Percentiles rank a stretch among this genome's conserved stretches.
Evolutionary conservation across 1,284 basidiomycete genomes (phyloP).

Genomic region (Nidula niveotomentosa): DNA sequence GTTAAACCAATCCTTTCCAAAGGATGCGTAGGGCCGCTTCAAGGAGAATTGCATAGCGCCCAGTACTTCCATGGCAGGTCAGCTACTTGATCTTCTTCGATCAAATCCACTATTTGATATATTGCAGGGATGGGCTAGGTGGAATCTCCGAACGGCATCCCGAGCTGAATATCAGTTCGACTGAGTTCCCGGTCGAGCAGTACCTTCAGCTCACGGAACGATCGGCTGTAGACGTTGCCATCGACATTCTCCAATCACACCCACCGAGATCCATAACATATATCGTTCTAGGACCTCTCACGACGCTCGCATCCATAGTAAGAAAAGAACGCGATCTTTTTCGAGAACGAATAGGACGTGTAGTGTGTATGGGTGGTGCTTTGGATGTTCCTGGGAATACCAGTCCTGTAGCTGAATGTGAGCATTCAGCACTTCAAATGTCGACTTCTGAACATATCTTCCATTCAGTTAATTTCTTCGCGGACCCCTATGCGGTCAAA

Average conservation of each 20-base stretch:
- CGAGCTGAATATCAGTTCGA: constrained; percentile 51
- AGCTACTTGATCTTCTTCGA: constrained; percentile 6
- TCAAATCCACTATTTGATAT: too few relatives aligned
- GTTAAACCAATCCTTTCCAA: constrained; percentile 63
- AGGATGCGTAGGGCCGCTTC: constrained; percentile 74
- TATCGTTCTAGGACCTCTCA: constrained; percentile 86
- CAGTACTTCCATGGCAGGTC: constrained; percentile 85
- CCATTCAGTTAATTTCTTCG: constrained; percentile 87
- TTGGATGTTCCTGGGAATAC: constrained; percentile 94
- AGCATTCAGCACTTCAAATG: constrained; percentile 8
- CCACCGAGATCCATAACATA: constrained; percentile 76
- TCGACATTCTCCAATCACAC: constrained; percentile 63
- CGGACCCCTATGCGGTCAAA: constrained; percentile 86
- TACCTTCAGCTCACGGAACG: constrained; percentile 52
- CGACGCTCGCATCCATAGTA: constrained; percentile 78
- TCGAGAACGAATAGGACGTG: constrained; percentile 62
- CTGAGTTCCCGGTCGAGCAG: constrained; percentile 7
- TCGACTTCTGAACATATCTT: constrained; percentile 2
- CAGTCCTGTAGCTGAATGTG: constrained; percentile 80
- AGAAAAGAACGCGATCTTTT: constrained; percentile 55
- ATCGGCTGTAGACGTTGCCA: constrained; percentile 62
- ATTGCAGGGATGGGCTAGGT: constrained; percentile 75
- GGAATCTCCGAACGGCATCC: constrained; percentile 75
- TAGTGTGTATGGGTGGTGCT: constrained; percentile 96
- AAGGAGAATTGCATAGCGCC: constrained; percentile 78